Base-by-base conservation (phyloP, 208 protist species). In the Angomonas ambiguus region DNA sequence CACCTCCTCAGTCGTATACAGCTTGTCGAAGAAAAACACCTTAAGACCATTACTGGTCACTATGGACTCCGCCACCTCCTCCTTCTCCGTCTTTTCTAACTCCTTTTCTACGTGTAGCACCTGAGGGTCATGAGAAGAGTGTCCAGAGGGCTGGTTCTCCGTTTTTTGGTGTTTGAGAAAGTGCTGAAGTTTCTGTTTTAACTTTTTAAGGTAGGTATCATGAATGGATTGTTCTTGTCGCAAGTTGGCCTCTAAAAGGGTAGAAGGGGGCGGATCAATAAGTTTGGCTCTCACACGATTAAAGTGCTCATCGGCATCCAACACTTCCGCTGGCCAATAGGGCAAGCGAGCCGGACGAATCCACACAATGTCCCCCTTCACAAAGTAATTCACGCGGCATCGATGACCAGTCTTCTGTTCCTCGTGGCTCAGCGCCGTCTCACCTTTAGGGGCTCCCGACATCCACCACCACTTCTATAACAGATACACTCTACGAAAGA, bases 11-110 rank as follows among this genome's bases (percentile, higher is more conserved):
- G 79, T 65, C 0, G 85, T 90, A 34, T 60, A 62, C 49, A 96
- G 74, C 41, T 87, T 88, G 62, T 94, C 87, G 63, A 96, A 96
- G 59, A 93, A 96, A 74, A 80, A 92, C 16, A 96, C 85, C 10
- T 68, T 71, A 2, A 67, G 55, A 0, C 79, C 77, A 34, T 75
- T 75, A 28, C 82, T 65, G 2, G 79, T 90, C 13, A 92, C 81
- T 1, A 83, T 71, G 41, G 76, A 73, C 24, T 77, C 62, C 25
- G 69, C 51, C 20, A 70, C n/a, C 35, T 35, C 59, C 13, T 59
- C 42, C 35, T 35, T 22, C 11, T 51, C 33, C n/a, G 53, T 11
- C n/a, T 31, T 31, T 10, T 69, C 48, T 28, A 51, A 45, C n/a
- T 72, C 56, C 1, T 41, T 38, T 33, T 34, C 56, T 33, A 42